Percentiles rank a stretch among this genome's conserved stretches.
Evolutionary conservation across 441 rosid species (phyloP).

Genomic region (Breynia disticha): DNA sequence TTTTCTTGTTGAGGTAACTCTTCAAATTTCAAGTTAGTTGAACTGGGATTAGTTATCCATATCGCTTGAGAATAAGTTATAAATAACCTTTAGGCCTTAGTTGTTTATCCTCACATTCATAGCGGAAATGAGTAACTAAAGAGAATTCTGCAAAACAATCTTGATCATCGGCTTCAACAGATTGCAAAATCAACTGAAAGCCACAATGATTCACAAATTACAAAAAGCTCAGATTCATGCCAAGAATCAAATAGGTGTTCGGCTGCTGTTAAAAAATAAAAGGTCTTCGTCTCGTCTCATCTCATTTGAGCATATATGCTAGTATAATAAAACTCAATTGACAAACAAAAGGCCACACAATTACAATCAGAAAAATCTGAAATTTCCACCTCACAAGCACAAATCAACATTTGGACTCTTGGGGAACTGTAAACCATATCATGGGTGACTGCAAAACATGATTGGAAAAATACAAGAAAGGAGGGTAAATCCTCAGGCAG

Average conservation of each 20-base stretch:
- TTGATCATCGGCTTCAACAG: too few species aligned
- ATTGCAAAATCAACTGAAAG: too few species aligned
- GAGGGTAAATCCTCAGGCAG: not conserved
- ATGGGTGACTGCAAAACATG: slow-evolving; percentile 4
- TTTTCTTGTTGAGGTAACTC: too few species aligned
- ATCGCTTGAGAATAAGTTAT: too few species aligned
- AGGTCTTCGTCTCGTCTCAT: slow-evolving; percentile 12
- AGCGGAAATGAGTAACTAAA: too few species aligned
- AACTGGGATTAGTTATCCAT: too few species aligned
- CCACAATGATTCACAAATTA: too few species aligned
- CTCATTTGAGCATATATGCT: slow-evolving; percentile 12
- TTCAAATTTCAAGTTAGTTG: too few species aligned
- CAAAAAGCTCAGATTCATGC: too few species aligned
- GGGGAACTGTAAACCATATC: slow-evolving; percentile 12
- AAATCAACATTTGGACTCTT: slow-evolving; percentile 16
- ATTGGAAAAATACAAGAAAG: slow-evolving; percentile 3
- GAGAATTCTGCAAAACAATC: too few species aligned
- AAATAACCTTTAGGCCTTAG: too few species aligned
- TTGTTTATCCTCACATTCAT: too few species aligned
- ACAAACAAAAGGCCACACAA: slow-evolving; percentile 21
- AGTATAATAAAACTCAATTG: slow-evolving; percentile 13
- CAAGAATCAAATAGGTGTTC: not conserved
- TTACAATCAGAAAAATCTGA: slow-evolving; percentile 13
- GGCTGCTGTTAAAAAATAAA: slow-evolving; percentile 9
- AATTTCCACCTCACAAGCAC: slow-evolving; percentile 11